Evolutionary conservation across 345 rosid species (phyloP), one percentile per base, ranked within the genome.

Genomic region (Ceriops zippeliana): DNA sequence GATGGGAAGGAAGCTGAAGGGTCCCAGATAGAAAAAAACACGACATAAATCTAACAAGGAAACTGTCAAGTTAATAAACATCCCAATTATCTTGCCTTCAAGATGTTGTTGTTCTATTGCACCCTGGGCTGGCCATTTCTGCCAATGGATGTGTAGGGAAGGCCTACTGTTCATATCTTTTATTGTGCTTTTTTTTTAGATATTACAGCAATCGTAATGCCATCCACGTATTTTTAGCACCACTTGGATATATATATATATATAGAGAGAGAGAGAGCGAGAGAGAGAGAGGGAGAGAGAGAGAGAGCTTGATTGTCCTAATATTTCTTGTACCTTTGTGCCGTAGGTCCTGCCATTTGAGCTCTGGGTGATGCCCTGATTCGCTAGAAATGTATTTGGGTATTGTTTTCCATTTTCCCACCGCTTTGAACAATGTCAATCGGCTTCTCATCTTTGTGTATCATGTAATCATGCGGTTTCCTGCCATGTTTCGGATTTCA

Each of bases 261-360:
- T n/a, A 52, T 52, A 52, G 7, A 21, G 21, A 53, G 21, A 53
- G n/a, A 19, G 21, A 52, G 21, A 52, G 11, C 20, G 21, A 52
- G 7, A 22, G 21, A 52, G 15, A 53, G 7, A 52, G 7, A 52
- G 7, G n/a, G 1, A 22, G 7, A n/a, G 70, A 62, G 51, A 31
- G 9, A 3, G 53, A 59, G 64, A 4, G 15, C 35, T 53, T 32
- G 15, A n/a, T 35, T 63, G 31, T 10, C 59, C 65, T 61, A 34
- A 65, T 32, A 54, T 47, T 61, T 57, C 35, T 28, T 16, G 17
- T 5, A 5, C 22, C 34, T 65, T 37, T 34, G 58, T 58, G 30
- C 10, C 58, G 78, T 78, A 78, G 81, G 62, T 62, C 63, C 72
- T 61, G 52, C 62, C 16, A 61, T 61, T 61, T 78, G 75, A 78